Conservation (phyloP, 106 monocot genomes). For the Apostasia ramifera region DNA sequence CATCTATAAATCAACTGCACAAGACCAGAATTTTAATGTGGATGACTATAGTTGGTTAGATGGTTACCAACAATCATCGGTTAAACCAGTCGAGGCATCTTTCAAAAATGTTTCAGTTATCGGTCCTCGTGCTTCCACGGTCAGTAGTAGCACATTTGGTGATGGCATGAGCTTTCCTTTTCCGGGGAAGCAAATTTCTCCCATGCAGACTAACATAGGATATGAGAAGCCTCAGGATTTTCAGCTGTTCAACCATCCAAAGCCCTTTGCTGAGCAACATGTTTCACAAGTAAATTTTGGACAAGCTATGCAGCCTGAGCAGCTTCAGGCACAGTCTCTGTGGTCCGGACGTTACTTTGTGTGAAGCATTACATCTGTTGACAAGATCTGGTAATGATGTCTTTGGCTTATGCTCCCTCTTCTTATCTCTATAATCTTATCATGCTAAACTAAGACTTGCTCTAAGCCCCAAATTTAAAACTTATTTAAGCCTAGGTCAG, state of each 20-base stretch:
- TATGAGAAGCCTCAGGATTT: constrained; percentile 53
- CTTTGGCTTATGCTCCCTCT: not conserved
- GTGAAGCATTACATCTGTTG: constrained; percentile 19
- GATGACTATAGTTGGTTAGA: constrained; percentile 95
- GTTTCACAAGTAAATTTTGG: constrained; percentile 26
- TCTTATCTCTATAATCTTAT: not conserved
- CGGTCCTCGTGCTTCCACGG: constrained; percentile 5
- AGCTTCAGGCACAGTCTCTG: constrained; percentile 45
- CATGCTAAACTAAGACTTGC: not conserved
- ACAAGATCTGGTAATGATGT: not conserved
- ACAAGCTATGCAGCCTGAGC: constrained; percentile 27
- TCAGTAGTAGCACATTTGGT: constrained; percentile 14
- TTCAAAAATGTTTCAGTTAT: constrained; percentile 11
- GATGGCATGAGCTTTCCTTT: constrained; percentile 48
- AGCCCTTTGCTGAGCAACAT: constrained; percentile 28
- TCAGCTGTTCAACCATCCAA: constrained; percentile 53
- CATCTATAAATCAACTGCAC: not conserved
- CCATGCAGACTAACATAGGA: constrained; percentile 11
- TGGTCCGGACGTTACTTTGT: constrained; percentile 56
- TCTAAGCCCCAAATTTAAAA: no score
- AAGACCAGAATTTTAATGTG: constrained; percentile 21
- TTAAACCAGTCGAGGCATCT: constrained; percentile 17
- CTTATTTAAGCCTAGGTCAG: no score
- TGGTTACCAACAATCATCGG: constrained; percentile 48
- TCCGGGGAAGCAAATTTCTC: constrained; percentile 60